Evolutionary conservation across 2,329 filamentous ascomycete species (phyloP).

Genomic region (Colletotrichum limetticola): DNA sequence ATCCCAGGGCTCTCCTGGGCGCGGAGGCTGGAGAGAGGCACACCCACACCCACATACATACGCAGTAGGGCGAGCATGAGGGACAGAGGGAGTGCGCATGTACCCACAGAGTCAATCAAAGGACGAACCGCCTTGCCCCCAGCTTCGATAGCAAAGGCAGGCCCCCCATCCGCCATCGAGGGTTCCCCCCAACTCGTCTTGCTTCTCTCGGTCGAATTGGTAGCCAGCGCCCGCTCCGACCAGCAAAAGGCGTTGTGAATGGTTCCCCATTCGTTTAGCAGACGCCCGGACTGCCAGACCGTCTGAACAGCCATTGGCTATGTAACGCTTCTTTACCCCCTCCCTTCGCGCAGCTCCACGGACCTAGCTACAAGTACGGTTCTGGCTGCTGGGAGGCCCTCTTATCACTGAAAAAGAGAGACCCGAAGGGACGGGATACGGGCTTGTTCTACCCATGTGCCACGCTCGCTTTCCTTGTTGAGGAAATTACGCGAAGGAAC

Average conservation of each 20-base stretch:
- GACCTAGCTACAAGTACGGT: conserved; percentile 9
- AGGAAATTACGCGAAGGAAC: conserved; percentile 51
- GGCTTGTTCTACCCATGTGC: conserved; percentile 36
- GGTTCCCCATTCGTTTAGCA: conserved; percentile 30
- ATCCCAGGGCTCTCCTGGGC: conserved; percentile 12
- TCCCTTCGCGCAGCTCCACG: conserved; percentile 29
- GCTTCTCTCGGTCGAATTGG: conserved; percentile 30
- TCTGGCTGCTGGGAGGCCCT: conserved; percentile 16
- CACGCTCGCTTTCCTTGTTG: conserved; percentile 48
- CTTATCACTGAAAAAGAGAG: conserved; percentile 30
- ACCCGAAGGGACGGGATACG: conserved; percentile 29
- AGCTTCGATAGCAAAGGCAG: conserved; percentile 21
- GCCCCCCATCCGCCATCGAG: conserved; percentile 10
- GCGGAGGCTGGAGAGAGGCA: conserved; percentile 12
- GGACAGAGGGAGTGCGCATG: not conserved
- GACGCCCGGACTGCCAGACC: conserved; percentile 27
- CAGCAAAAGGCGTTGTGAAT: conserved; percentile 22
- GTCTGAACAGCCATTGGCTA: conserved; percentile 29
- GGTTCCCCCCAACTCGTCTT: conserved; percentile 11
- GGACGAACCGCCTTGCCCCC: conserved; percentile 21
- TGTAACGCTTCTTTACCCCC: conserved; percentile 24
- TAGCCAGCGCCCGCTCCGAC: conserved; percentile 31
- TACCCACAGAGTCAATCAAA: conserved; percentile 23
- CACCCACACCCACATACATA: not conserved
- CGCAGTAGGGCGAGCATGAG: conserved; percentile 9